Percentiles rank a stretch among this genome's conserved stretches.
These are phyloP conservation scores for Xylaria arbuscula DNA, from an alignment of 2,329 filamentous ascomycete genomes.

Conservation along the genomic window DNA sequence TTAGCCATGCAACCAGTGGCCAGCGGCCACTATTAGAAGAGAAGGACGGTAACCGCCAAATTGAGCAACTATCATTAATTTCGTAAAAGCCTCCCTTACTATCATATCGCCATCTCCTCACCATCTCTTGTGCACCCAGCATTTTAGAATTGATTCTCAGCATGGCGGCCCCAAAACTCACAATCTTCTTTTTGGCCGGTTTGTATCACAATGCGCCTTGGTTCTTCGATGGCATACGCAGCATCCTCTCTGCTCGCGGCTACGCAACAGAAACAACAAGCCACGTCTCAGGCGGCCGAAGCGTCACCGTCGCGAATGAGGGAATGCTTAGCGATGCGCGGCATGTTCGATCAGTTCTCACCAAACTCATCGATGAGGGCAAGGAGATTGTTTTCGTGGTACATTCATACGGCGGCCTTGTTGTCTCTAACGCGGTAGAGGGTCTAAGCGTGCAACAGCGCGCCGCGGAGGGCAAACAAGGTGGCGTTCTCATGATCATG, in stretches of 20 bases:
- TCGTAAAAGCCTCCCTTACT: background rate
- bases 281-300: constrained; percentile 20
- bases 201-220: constrained; percentile 17
- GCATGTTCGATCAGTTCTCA: constrained; percentile 12
- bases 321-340: constrained; percentile 24
- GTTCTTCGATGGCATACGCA: constrained; percentile 22
- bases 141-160: background rate
- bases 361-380: constrained; percentile 12
- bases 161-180: constrained; percentile 11
- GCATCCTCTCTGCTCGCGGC: constrained; percentile 20
- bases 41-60: no score
- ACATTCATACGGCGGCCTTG: constrained; percentile 36
- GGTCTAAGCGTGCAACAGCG: constrained; percentile 35
- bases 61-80: no score
- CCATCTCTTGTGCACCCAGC: background rate
- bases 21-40: background rate
- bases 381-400: constrained; percentile 32
- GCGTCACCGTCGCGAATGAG: constrained; percentile 1
- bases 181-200: constrained; percentile 26
- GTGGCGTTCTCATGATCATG: constrained; percentile 33
- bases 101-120: background rate
- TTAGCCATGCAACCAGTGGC: no score
- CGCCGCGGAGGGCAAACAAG: constrained; percentile 27
- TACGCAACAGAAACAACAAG: constrained; percentile 16
- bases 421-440: constrained; percentile 20